Evolutionary conservation across 179 eudicot species (phyloP), one percentile per base, ranked within the genome.

Genomic region (Pouteria campechiana): DNA sequence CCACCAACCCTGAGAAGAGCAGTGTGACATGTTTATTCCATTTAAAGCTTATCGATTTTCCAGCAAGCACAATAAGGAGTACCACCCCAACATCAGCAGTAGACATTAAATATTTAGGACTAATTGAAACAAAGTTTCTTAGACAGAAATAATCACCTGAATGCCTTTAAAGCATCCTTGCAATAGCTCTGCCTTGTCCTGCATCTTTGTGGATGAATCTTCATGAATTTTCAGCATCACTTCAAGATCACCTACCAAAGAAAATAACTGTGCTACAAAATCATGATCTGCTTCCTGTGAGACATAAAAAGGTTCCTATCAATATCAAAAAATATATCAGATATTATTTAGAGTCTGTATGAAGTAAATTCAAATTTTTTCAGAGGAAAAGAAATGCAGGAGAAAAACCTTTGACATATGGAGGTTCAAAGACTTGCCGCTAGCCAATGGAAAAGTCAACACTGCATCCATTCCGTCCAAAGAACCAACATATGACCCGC

Each of bases 111-210:
- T n/a, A n/a, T n/a, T n/a, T n/a, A n/a, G n/a, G n/a, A n/a, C n/a
- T n/a, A n/a, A n/a, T n/a, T n/a, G n/a, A n/a, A n/a, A n/a, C n/a
- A n/a, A n/a, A n/a, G n/a, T n/a, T n/a, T n/a, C n/a, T n/a, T n/a
- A n/a, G n/a, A n/a, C n/a, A n/a, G n/a, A n/a, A n/a, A n/a, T 46
- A 19, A 40, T 44, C 40, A 92, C 99, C 96, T 77, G 71, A 46
- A 92, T 53, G 55, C 96, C 96, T 35, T 79, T 70, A 72, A 82
- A 92, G 65, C 60, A 70, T 51, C 94, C 99, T 41, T 58, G 63
- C 46, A 86, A 52, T 27, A 92, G 51, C 71, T 83, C 88, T 34
- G 88, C 73, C 22, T 55, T 68, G 39, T 52, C 53, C 23, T 32
- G 55, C 30, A 3, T 28, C 41, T 50, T 58, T 47, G 52, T 63